Percentiles rank a stretch among this genome's conserved stretches.
These are phyloP conservation scores for Rhodotorula babjevae DNA, from an alignment of 768 basidiomycete genomes.

Conservation along the genomic window DNA sequence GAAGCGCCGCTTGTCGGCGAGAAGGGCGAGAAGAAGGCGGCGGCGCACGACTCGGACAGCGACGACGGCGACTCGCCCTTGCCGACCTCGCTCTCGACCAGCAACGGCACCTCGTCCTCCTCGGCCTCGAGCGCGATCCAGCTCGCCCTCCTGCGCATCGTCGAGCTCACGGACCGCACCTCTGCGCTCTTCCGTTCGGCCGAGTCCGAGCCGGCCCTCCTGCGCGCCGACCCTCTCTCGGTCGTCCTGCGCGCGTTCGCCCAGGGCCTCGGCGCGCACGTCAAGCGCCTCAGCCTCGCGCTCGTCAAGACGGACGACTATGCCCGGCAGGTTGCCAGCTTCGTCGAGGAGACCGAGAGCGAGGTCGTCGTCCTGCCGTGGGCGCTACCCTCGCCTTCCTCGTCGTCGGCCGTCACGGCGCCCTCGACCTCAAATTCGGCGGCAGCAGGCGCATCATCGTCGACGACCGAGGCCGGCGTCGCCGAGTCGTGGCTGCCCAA, in stretches of 20 bases:
- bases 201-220: conserved; percentile 57
- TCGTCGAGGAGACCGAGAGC: conserved; percentile 52
- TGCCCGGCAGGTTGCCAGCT: conserved; percentile 55
- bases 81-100: neutral
- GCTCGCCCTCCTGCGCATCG: conserved; percentile 68
- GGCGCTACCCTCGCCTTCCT: conserved; percentile 52
- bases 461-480: conserved; percentile 16
- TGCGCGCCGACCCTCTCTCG: conserved; percentile 64
- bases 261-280: conserved; percentile 12
- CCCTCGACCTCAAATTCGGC: too few species aligned
- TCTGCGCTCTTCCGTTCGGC: conserved; percentile 80
- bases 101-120: too few species aligned
- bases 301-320: conserved; percentile 71
- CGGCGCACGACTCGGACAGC: conserved; percentile 2
- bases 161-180: conserved; percentile 83
- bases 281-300: conserved; percentile 58
- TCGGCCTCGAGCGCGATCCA: neutral
- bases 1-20: neutral
- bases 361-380: conserved; percentile 84
- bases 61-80: neutral
- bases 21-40: neutral
- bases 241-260: conserved; percentile 27
- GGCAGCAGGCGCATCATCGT: neutral
- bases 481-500: conserved; percentile 25
- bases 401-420: neutral